Conservation (phyloP, 208 protist species). For the Acanthamoeba triangularis region DNA sequence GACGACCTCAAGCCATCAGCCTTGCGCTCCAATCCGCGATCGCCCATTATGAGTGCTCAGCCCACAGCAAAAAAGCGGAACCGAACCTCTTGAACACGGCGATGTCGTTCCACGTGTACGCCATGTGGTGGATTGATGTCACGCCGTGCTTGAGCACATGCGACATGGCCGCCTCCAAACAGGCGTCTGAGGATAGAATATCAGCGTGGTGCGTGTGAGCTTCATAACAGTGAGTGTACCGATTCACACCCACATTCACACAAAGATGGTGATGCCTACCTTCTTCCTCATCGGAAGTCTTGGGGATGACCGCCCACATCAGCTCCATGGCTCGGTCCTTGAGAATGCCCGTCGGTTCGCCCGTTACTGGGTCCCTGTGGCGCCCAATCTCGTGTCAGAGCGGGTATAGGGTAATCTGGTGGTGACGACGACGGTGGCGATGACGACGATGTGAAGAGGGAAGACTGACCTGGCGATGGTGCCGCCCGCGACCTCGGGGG, state of each 20-base stretch:
- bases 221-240: background rate
- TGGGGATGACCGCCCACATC: conserved; percentile 24
- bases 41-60: background rate
- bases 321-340: conserved; percentile 76
- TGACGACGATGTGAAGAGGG: too few species aligned
- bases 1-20: too few species aligned
- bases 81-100: conserved; percentile 38
- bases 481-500: conserved; percentile 34
- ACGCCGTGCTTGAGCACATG: conserved; percentile 68
- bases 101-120: conserved; percentile 71
- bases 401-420: too few species aligned
- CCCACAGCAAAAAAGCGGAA: background rate
- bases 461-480: background rate
- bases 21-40: background rate
- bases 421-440: too few species aligned
- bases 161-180: conserved; percentile 21
- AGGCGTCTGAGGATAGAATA: background rate
- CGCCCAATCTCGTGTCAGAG: background rate
- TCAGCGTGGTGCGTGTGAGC: background rate
- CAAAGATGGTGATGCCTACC: background rate
- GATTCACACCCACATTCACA: background rate
- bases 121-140: conserved; percentile 79
- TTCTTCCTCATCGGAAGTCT: background rate
- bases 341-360: conserved; percentile 72
- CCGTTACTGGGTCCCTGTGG: background rate